Base-by-base conservation (phyloP, 228 moss, liverwort and hornwort genomes). In the Sphagnum magellanicum region DNA sequence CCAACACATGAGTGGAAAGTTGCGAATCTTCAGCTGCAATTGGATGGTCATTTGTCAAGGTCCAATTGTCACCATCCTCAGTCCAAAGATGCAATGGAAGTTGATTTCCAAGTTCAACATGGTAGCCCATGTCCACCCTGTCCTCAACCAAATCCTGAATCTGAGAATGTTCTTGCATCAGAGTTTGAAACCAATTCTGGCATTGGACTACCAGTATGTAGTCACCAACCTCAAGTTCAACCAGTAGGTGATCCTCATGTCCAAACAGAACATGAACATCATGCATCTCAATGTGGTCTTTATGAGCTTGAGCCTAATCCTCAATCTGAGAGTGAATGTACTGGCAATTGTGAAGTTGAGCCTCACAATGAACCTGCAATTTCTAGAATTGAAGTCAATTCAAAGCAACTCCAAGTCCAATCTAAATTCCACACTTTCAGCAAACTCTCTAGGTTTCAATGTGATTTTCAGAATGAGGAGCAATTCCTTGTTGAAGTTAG, bases 241-340 rank as follows among this genome's bases (percentile, higher is more conserved):
- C 4, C 0, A 50, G 74, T 79, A 0, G 72, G 72, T 76, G 5
- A 68, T 50, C 14, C 6, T 48, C 68, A 72, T 12, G 6, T 0
- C 0, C 5, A 0, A 0, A 5, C 65, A 48, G 17, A 52, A 1
- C 57, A 58, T 14, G 6, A 50, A 1, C 66, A 1, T 67, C 0
- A 58, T 0, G 6, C 1, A 46, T 53, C 51, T 59, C 6, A 67
- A 67, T 11, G 16, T 66, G 13, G 4, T 69, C 5, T n/a, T 10
- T 9, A 2, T 5, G 6, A 75, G 64, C 70, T 73, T 5, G 50
- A 53, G 4, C 58, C 16, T 67, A 11, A 32, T 4, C 4, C 71
- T 64, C 13, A 59, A 49, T 6, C 8, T 55, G 55, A 55, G 13
- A 12, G 47, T 6, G 8, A 49, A 50, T 49, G 48, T 6, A 49